These are phyloP conservation scores for Ascochyta fabae DNA, from an alignment of 2,329 filamentous ascomycete genomes.

Conservation along the genomic window DNA sequence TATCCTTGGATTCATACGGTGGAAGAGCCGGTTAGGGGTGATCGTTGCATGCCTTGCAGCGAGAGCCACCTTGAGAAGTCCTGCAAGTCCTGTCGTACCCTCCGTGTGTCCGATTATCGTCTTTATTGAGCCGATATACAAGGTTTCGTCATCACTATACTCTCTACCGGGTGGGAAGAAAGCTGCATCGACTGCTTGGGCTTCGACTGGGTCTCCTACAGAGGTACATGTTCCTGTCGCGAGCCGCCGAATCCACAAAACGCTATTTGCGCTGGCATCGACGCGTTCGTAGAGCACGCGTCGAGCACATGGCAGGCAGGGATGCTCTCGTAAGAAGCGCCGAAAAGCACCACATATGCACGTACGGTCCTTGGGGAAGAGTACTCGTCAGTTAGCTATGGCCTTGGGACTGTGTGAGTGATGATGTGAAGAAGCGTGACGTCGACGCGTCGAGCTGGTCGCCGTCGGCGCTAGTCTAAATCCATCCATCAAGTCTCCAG, in stretches of 20 bases:
- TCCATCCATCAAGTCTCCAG: not conserved
- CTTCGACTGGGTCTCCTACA: conserved; percentile 38
- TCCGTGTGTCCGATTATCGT: conserved; percentile 54
- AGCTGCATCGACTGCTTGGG: conserved; percentile 21
- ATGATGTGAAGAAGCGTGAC: conserved; percentile 4
- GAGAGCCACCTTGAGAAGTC: conserved; percentile 47
- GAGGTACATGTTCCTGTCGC: conserved; percentile 22
- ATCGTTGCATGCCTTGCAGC: conserved; percentile 33
- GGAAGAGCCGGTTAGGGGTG: conserved; percentile 43
- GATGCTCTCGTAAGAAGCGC: not conserved
- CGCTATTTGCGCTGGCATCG: not conserved
- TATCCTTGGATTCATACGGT: conserved; percentile 42
- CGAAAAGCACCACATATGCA: too few relatives aligned
- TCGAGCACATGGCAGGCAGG: not conserved
- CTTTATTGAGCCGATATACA: conserved; percentile 37
- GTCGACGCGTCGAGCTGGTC: not conserved
- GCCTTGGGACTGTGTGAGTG: not conserved
- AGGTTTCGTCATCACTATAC: not conserved
- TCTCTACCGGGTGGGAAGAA: conserved; percentile 7
- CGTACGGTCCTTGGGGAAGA: too few relatives aligned
- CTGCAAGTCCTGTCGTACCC: conserved; percentile 48
- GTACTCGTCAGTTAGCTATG: too few relatives aligned
- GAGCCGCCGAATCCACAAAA: not conserved
- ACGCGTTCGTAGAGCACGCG: not conserved
- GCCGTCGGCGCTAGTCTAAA: not conserved